These are phyloP conservation scores for Microdochium nivale DNA, from an alignment of 2,329 filamentous ascomycete species.

Conservation along the genomic window DNA sequence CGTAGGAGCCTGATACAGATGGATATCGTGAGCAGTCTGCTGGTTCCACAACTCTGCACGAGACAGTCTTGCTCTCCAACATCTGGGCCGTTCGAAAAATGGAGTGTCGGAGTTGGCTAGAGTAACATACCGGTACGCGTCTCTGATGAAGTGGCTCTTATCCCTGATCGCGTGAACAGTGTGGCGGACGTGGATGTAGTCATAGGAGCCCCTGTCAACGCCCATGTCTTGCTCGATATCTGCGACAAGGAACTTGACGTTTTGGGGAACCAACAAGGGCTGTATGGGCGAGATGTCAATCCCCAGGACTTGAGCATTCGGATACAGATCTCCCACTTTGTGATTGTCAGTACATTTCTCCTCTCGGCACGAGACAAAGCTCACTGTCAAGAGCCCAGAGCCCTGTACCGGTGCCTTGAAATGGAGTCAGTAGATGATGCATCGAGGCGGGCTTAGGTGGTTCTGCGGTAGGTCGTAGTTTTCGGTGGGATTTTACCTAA, in stretches of 20 bases:
- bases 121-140: background rate
- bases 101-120: too few relatives aligned
- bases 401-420: background rate
- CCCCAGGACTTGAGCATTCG: conserved; percentile 29
- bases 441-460: background rate
- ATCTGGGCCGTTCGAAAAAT: too few relatives aligned
- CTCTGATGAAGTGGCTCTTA: conserved; percentile 27
- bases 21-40: too few relatives aligned
- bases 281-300: conserved; percentile 37
- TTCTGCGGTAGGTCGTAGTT: background rate
- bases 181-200: conserved; percentile 44
- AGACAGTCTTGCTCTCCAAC: background rate
- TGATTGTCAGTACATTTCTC: background rate
- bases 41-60: too few relatives aligned
- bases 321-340: conserved; percentile 31
- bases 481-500: background rate
- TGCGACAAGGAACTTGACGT: conserved; percentile 54
- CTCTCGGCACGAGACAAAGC: background rate
- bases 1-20: conserved; percentile 20
- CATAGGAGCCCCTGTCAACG: conserved; percentile 38
- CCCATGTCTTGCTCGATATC: conserved; percentile 53
- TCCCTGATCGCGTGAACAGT: conserved; percentile 44
- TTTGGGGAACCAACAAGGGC: conserved; percentile 43
- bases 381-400: background rate
- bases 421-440: background rate